phyloP scores from a whole-genome alignment of 176 grass and related monocot genomes.

The Calamus simplicifolius region DNA sequence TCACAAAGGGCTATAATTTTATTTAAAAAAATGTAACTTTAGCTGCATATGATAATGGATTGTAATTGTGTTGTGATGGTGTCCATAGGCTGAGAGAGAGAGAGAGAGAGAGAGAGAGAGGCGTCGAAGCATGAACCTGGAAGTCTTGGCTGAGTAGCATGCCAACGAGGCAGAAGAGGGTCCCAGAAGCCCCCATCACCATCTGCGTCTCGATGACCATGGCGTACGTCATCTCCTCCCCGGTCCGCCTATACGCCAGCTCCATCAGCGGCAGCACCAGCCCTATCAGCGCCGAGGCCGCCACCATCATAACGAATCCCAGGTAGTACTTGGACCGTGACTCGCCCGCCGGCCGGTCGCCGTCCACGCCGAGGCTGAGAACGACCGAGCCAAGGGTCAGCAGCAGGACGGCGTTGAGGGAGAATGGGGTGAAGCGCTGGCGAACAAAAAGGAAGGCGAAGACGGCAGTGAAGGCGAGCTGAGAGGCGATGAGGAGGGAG shows the following conservation, averaged over 20 bases:
- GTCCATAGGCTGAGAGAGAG: too few species aligned
- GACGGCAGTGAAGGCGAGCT: constrained; percentile 70
- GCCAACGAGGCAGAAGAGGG: constrained; percentile 50
- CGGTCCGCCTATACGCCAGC: constrained; percentile 13
- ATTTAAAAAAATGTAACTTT: too few species aligned
- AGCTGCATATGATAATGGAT: too few species aligned
- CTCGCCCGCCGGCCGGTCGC: constrained; percentile 29
- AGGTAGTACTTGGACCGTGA: constrained; percentile 33
- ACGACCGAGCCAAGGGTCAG: constrained; percentile 62
- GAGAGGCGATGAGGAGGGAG: constrained; percentile 57
- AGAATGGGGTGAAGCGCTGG: constrained; percentile 59
- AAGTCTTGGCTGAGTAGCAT: constrained; percentile 60
- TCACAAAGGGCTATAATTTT: too few species aligned
- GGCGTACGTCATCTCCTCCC: constrained; percentile 20
- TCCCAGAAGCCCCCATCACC: constrained; percentile 49
- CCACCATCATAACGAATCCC: constrained; percentile 49
- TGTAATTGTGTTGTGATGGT: too few species aligned
- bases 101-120: too few species aligned
- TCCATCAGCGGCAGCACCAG: constrained; percentile 57
- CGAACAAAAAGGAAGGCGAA: constrained; percentile 54
- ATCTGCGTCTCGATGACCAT: constrained; percentile 66
- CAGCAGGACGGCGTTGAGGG: constrained; percentile 57
- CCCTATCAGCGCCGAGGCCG: constrained; percentile 38
- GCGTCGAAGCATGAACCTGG: neutral
- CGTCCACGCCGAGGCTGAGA: constrained; percentile 28